A percentile compares a stretch with the other conserved stretches of the same genome.
phyloP scores from a whole-genome alignment of 768 basidiomycete genomes.

The Mycena capillaripes region DNA sequence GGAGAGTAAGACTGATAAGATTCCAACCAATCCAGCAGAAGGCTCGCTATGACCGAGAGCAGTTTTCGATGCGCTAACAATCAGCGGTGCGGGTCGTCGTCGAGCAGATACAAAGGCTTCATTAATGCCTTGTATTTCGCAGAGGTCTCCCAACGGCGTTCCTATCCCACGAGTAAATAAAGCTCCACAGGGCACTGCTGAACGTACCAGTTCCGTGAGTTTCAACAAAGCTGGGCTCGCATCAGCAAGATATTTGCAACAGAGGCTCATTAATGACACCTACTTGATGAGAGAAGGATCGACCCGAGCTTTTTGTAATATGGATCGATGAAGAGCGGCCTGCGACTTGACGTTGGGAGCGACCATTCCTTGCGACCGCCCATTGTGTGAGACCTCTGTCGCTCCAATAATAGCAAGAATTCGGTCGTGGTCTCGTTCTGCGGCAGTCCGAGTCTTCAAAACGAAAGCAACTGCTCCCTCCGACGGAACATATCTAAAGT shows the following conservation, averaged over 20 bases:
- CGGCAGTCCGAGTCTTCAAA: constrained; percentile 29
- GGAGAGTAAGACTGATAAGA: constrained; percentile 13
- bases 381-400: constrained; percentile 31
- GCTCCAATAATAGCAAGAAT: constrained; percentile 26
- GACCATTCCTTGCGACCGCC: constrained; percentile 31
- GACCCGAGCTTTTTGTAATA: constrained; percentile 22
- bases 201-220: constrained; percentile 29
- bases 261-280: not conserved
- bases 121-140: constrained; percentile 36
- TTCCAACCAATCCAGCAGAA: constrained; percentile 33
- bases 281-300: constrained; percentile 23
- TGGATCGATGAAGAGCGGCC: constrained; percentile 12
- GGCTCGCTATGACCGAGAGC: constrained; percentile 32
- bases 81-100: not conserved
- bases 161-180: not conserved
- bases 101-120: constrained; percentile 18
- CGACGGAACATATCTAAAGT: constrained; percentile 29
- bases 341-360: constrained; percentile 34
- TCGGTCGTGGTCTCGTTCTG: constrained; percentile 17
- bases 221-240: constrained; percentile 20
- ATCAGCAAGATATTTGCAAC: not conserved
- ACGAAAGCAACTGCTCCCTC: constrained; percentile 34
- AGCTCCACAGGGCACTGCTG: not conserved
- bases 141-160: constrained; percentile 32
- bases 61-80: constrained; percentile 27